Evolutionary conservation across 768 basidiomycete genomes (phyloP), one percentile per base, ranked within the genome.

Genomic region (Gyrodon lividus): DNA sequence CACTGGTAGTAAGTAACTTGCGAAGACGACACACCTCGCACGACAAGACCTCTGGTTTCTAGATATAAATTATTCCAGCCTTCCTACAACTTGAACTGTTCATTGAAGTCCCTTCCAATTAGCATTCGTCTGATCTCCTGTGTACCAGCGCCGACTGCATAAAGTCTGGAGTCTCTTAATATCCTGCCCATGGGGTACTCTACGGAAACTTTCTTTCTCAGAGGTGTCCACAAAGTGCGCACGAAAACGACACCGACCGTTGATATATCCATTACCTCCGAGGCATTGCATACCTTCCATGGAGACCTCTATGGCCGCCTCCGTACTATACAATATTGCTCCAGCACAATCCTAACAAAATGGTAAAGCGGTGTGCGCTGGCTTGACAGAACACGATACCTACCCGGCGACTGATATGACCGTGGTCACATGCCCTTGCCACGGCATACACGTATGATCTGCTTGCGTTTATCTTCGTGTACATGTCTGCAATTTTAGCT

Each of bases 221-320:
- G 50, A 35, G 30, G 26, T 23, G 43, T 17, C 16, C 4, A 24
- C 2, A n/a, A n/a, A 35, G 33, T 34, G 49, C 20, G 17, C 13
- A 14, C 24, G 6, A 34, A 8, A 34, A 17, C 4, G 22, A 50
- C 14, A 65, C 76, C 57, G 47, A 88, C 92, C 92, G 57, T 96
- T 96, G 68, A 94, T 94, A 67, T 96, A 98, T 12, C 94, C 95
- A 64, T 97, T 97, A 6, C 95, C 94, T 44, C 94, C 93, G 38
- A 96, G 75, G 63, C 91, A 94, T 61, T 96, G 94, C 87, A 93
- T 92, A 8, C 83, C 90, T 63, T 95, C 93, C 61, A 91, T 71
- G 4, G 93, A 85, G 12, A 97, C 91, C 67, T 97, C 92, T 20
- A 96, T 84, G 22, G 92, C 89, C 61, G 84, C 87, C 62, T 98